Evolutionary conservation across 2,329 filamentous ascomycete species (phyloP).

Genomic region (Cladosporium sp.): DNA sequence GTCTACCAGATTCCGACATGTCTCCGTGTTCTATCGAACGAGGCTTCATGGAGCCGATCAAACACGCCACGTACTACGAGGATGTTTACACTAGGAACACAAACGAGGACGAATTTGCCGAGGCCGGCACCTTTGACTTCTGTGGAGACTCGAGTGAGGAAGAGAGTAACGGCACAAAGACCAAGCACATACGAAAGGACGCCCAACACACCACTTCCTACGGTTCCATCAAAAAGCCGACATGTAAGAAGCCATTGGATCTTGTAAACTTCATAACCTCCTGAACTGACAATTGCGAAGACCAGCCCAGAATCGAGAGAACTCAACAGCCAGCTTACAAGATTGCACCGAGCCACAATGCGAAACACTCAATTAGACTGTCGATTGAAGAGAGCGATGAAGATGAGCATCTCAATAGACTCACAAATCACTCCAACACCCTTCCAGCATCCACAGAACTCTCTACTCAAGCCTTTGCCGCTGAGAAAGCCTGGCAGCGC

Average conservation of each 20-base stretch:
- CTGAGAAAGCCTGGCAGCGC: not conserved
- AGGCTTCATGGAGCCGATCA: conserved; percentile 4
- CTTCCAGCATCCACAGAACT: not conserved
- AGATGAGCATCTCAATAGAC: not conserved
- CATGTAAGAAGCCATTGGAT: not conserved
- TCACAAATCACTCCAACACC: not conserved
- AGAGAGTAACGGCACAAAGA: no score
- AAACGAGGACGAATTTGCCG: not conserved
- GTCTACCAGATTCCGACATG: not conserved
- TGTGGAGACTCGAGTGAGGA: conserved; percentile 1
- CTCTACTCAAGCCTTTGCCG: not conserved
- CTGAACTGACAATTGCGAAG: not conserved
- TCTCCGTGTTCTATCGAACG: not conserved
- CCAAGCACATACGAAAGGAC: not conserved
- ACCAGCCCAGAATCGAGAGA: not conserved
- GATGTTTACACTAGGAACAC: not conserved
- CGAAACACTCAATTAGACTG: not conserved
- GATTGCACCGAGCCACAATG: not conserved
- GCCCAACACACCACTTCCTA: not conserved
- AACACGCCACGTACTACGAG: not conserved
- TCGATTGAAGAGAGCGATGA: not conserved
- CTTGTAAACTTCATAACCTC: not conserved
- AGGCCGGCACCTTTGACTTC: not conserved
- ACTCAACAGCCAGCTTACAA: not conserved
- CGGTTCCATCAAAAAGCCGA: not conserved